A percentile compares a stretch with the other conserved stretches of the same genome.
Conservation (phyloP, 768 basidiomycete genomes). For the Botryobasidium botryosum region DNA sequence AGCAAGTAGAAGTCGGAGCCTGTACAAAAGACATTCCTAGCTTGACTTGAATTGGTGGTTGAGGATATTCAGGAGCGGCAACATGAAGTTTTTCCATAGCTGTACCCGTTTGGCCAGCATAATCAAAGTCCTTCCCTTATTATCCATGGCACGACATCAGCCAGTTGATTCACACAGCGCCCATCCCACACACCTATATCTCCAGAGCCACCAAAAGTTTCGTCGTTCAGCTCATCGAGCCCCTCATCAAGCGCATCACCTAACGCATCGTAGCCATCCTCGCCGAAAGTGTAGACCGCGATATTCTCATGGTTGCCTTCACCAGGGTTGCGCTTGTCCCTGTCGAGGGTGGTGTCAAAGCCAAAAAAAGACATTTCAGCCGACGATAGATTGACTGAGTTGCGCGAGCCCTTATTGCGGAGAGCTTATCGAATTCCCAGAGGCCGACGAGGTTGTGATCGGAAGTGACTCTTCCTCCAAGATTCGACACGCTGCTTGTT, state of each 20-base stretch:
- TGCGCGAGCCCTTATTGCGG: too few species aligned
- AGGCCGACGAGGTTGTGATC: too few species aligned
- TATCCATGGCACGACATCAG: constrained; percentile 9
- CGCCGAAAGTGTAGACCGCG: constrained; percentile 85
- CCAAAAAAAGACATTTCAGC: constrained; percentile 79
- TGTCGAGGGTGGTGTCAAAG: constrained; percentile 43
- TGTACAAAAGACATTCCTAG: too few species aligned
- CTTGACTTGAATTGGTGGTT: too few species aligned
- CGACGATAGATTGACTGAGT: too few species aligned
- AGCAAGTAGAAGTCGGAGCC: too few species aligned
- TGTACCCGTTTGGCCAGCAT: constrained; percentile 39
- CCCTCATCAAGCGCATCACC: constrained; percentile 78
- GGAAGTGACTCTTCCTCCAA: too few species aligned
- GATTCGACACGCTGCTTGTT: too few species aligned
- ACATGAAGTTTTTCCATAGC: too few species aligned
- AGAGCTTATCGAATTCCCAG: too few species aligned
- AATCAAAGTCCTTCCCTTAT: constrained; percentile 85
- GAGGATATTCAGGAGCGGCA: too few species aligned
- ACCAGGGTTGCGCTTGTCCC: constrained; percentile 40
- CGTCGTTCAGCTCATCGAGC: constrained; percentile 87
- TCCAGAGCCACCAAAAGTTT: constrained; percentile 72
- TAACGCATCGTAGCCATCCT: constrained; percentile 77
- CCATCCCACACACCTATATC: constrained; percentile 46
- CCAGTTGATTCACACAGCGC: neutral
- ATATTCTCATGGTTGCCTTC: constrained; percentile 52